These are phyloP conservation scores for Funneliformis mosseae DNA, from an alignment of 192 early-diverging fungal species.

Conservation along the genomic window DNA sequence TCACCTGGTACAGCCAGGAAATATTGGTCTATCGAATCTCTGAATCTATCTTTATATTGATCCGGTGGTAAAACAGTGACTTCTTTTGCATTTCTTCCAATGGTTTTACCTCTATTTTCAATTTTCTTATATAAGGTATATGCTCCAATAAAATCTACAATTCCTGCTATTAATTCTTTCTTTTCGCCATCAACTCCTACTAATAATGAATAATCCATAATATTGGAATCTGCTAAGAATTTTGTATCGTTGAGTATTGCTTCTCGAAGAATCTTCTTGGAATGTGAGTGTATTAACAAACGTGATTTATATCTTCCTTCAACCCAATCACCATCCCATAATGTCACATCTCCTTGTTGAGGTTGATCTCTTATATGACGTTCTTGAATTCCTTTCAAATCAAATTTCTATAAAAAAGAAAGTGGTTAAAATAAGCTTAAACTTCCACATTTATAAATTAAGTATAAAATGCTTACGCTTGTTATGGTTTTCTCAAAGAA, in stretches of 20 bases:
- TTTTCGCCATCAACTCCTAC: conserved; percentile 88
- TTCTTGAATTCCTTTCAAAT: conserved; percentile 76
- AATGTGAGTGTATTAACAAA: conserved; percentile 83
- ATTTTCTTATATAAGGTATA: conserved; percentile 98
- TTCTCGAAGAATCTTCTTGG: conserved; percentile 76
- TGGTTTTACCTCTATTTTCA: conserved; percentile 73
- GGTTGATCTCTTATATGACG: conserved; percentile 52
- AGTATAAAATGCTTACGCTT: conserved; percentile 58
- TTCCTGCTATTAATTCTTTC: conserved; percentile 85
- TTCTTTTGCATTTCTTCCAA: conserved; percentile 71
- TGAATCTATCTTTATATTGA: conserved; percentile 90
- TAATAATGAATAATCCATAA: conserved; percentile 97
- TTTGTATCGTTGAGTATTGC: conserved; percentile 91
- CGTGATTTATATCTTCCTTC: conserved; percentile 56
- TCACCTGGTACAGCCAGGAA: conserved; percentile 87
- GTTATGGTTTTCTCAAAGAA: conserved; percentile 76
- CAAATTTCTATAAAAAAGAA: conserved; percentile 58
- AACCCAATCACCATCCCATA: conserved; percentile 77
- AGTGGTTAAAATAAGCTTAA: neutral
- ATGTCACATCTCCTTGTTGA: conserved; percentile 42
- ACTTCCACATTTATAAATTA: neutral
- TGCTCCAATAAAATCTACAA: conserved; percentile 89
- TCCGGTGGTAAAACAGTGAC: conserved; percentile 94
- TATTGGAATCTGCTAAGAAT: conserved; percentile 87
- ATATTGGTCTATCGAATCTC: conserved; percentile 84